Evolutionary conservation across 2,329 filamentous ascomycete genomes (phyloP).

Genomic region (Penicillium sclerotigenum): DNA sequence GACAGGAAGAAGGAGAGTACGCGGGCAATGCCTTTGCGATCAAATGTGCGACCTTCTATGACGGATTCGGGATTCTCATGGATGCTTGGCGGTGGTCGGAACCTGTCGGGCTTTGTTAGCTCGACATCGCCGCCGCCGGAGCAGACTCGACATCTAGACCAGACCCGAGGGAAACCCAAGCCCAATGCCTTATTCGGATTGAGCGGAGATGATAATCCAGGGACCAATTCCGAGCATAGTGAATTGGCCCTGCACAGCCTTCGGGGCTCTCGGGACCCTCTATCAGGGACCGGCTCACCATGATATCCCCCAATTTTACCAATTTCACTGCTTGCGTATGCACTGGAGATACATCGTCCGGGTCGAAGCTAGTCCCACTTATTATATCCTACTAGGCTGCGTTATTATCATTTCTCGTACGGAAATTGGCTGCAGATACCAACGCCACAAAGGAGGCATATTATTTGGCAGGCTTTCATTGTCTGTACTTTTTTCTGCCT

Average conservation of each 20-base stretch:
- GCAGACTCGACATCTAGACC: conserved; percentile 37
- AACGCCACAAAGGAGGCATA: not conserved
- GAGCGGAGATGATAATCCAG: conserved; percentile 30
- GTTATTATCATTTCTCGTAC: not conserved
- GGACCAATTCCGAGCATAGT: conserved; percentile 33
- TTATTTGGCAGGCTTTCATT: not conserved
- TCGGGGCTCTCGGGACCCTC: conserved; percentile 25
- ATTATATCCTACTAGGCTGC: not conserved
- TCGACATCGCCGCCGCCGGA: conserved; percentile 46
- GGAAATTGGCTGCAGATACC: not conserved
- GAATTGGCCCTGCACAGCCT: conserved; percentile 43
- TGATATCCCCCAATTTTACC: not conserved
- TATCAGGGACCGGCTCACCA: conserved; percentile 15
- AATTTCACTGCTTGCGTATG: not conserved
- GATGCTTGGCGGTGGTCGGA: conserved; percentile 48
- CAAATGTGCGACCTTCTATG: conserved; percentile 40
- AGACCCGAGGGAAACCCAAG: conserved; percentile 31
- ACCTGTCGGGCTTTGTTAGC: conserved; percentile 46
- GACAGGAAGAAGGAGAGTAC: conserved; percentile 10
- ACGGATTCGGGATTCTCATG: conserved; percentile 50
- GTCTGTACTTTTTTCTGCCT: not conserved
- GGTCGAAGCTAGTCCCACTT: not conserved
- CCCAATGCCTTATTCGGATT: conserved; percentile 36
- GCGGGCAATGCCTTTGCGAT: conserved; percentile 24
- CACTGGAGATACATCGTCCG: not conserved